phyloP scores from a whole-genome alignment of 805 yeast species.

The Candida methanosorbosa region DNA sequence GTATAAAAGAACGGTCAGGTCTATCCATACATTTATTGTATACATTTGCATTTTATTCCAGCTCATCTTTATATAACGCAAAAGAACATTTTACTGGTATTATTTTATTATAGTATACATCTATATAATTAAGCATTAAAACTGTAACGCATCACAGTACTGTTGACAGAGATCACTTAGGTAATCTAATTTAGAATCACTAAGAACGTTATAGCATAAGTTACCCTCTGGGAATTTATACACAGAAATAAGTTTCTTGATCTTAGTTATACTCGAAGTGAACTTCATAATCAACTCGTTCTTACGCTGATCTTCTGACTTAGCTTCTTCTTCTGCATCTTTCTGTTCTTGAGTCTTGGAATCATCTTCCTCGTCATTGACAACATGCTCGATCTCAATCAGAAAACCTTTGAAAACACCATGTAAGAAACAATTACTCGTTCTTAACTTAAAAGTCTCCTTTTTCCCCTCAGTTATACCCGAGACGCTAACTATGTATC shows the following conservation, averaged over 20 bases:
- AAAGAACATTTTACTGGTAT: neutral
- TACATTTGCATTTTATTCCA: too few relatives aligned
- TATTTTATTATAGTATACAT: neutral
- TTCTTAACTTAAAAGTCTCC: conserved; percentile 45
- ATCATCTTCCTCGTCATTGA: conserved; percentile 9
- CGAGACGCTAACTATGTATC: conserved; percentile 40
- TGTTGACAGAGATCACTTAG: conserved; percentile 30
- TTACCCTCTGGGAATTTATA: conserved; percentile 28
- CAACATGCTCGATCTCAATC: conserved; percentile 45
- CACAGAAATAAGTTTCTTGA: conserved; percentile 21
- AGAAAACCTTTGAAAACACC: conserved; percentile 67
- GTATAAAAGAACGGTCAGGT: too few relatives aligned
- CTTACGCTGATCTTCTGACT: too few relatives aligned
- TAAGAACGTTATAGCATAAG: conserved; percentile 27
- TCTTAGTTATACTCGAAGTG: conserved; percentile 24
- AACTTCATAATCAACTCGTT: conserved; percentile 21
- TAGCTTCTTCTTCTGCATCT: conserved; percentile 7
- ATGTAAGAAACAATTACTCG: conserved; percentile 66
- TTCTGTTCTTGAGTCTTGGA: neutral
- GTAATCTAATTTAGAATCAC: conserved; percentile 27
- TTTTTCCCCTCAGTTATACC: conserved; percentile 15
- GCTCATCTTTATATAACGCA: too few relatives aligned
- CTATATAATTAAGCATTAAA: conserved; percentile 10
- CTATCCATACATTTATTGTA: too few relatives aligned
- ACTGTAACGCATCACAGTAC: conserved; percentile 30